Evolutionary conservation across 208 protist genomes (phyloP).

Genomic region (Trypanosomatidae sp.): DNA sequence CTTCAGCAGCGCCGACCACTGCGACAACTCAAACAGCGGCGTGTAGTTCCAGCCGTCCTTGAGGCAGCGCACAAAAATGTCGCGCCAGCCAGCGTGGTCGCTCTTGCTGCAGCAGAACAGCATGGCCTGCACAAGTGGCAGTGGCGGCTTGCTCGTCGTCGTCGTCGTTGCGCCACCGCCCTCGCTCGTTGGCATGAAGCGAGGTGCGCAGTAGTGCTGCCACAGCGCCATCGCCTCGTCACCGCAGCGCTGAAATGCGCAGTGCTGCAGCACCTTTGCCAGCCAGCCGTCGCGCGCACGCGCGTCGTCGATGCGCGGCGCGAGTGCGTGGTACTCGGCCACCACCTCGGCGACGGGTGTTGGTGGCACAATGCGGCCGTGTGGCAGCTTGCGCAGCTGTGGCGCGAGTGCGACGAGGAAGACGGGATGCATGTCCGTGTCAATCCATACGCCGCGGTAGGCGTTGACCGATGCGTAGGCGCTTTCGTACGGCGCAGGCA

Average conservation of each 20-base stretch:
- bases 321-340: conserved; percentile 48
- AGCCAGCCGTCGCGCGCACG: conserved; percentile 59
- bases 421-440: conserved; percentile 63
- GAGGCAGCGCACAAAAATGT: conserved; percentile 62
- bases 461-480: conserved; percentile 57
- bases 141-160: conserved; percentile 20
- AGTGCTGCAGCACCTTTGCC: conserved; percentile 79
- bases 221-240: conserved; percentile 54
- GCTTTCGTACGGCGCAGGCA: conserved; percentile 48
- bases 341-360: conserved; percentile 68
- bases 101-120: conserved; percentile 71
- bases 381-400: conserved; percentile 72
- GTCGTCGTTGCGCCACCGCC: conserved; percentile 2
- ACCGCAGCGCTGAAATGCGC: conserved; percentile 58
- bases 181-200: too few relatives aligned
- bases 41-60: conserved; percentile 80
- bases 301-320: conserved; percentile 55
- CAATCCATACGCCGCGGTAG: conserved; percentile 80
- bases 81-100: conserved; percentile 43
- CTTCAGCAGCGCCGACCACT: conserved; percentile 80
- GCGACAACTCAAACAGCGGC: conserved; percentile 60
- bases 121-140: conserved; percentile 63
- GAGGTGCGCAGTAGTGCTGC: conserved; percentile 41
- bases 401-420: conserved; percentile 67
- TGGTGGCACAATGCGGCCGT: conserved; percentile 51